Evolutionary conservation across 1,284 basidiomycete species (phyloP), one percentile per base, ranked within the genome.

Genomic region (Cryptococcus sp.): DNA sequence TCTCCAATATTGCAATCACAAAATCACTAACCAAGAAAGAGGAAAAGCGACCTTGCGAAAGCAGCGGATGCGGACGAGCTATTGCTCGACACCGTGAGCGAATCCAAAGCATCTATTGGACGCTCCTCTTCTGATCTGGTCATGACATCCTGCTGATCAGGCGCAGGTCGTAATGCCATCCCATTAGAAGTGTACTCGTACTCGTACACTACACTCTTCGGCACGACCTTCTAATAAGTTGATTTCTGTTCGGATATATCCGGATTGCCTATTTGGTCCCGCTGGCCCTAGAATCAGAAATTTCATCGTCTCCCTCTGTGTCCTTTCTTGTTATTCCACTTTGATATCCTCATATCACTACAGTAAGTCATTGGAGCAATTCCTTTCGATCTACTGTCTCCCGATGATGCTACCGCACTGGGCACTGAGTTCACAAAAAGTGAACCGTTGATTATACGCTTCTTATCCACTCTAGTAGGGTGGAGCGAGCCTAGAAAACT

Each of bases 401-500:
- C 54, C 66, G 44, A 69, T 56, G 72, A 74, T 71, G 72, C 50
- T 64, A 63, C 60, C 64, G 72, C 72, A 74, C 72, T 75, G 73
- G 73, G 73, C 73, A 75, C 70, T 74, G 72, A 74, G 62, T 60
- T 52, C 41, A 50, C 44, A 55, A 57, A 53, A 47, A 50, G 53
- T 24, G 50, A 52, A 52, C 50, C 37, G 42, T 53, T 60, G 72
- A 73, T 75, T 74, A 75, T 61, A 67, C 57, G 69, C 71, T 61
- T 49, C 53, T 36, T 56, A 56, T 68, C 62, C 64, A 65, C 64
- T 57, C 64, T 69, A 70, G 69, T 52, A 69, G 70, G 62, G 63
- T 69, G 68, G 69, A 69, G 73, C 74, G 74, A 75, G 73, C 73
- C 71, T 77, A 77, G 75, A 77, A 77, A 77, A 70, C 74, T 75